A percentile compares a stretch with the other conserved stretches of the same genome.
These are phyloP conservation scores for Catenaria anguillulae DNA, from an alignment of 371 early-diverging fungal genomes.

Conservation along the genomic window DNA sequence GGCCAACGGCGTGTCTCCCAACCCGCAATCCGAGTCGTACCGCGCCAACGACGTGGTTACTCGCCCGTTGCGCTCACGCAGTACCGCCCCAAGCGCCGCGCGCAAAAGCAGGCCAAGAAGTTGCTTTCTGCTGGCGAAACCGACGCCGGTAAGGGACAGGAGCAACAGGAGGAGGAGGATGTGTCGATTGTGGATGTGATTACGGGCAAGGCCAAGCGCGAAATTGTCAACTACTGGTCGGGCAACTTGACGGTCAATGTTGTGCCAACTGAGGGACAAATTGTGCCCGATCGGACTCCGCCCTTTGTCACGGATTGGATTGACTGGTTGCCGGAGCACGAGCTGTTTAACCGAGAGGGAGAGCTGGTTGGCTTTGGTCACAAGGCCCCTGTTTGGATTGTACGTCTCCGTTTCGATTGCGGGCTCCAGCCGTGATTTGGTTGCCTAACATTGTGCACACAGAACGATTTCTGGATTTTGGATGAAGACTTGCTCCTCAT, in stretches of 20 bases:
- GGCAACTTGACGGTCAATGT: slow-evolving; percentile 60
- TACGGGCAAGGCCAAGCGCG: background rate
- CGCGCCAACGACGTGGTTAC: background rate
- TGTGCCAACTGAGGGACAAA: slow-evolving; percentile 29
- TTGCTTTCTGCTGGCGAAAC: background rate
- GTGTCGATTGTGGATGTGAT: background rate
- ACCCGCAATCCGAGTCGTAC: slow-evolving; percentile 23
- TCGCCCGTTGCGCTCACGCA: background rate
- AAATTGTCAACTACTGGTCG: slow-evolving; percentile 67
- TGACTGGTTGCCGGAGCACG: slow-evolving; percentile 1
- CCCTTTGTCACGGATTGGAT: slow-evolving; percentile 28
- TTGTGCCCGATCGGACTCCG: slow-evolving; percentile 34
- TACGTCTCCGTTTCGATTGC: too few species aligned
- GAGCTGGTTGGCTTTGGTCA: too few species aligned
- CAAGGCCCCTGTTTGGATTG: too few species aligned
- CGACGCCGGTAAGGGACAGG: background rate
- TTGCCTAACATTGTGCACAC: too few species aligned
- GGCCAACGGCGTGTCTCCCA: slow-evolving; percentile 29
- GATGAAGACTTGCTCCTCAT: slow-evolving; percentile 22
- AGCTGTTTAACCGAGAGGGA: too few species aligned
- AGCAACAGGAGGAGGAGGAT: background rate
- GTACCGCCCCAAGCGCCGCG: background rate
- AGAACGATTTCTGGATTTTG: slow-evolving; percentile 80
- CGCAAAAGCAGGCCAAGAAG: background rate
- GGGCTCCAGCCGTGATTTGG: too few species aligned